Evolutionary conservation across 305 asterid species (phyloP).

Genomic region (Vinca major): DNA sequence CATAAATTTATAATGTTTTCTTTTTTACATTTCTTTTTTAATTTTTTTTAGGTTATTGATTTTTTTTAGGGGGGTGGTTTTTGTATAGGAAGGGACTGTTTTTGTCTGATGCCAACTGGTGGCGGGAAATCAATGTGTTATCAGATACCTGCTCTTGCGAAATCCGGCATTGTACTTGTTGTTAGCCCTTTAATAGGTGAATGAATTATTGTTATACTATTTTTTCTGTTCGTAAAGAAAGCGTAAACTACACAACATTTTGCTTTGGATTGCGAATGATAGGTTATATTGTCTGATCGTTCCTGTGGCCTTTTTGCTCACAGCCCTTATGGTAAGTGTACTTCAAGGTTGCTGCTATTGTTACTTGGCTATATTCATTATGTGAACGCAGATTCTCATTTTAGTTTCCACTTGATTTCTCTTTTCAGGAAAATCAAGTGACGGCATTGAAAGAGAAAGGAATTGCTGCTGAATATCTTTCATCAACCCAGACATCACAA

Average conservation of each 20-base stretch:
- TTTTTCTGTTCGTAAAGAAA: constrained; percentile 17
- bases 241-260: constrained; percentile 43
- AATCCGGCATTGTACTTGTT: constrained; percentile 85
- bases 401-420: constrained; percentile 7
- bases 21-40: neutral
- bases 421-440: constrained; percentile 82
- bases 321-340: constrained; percentile 83
- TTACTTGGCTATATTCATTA: constrained; percentile 1
- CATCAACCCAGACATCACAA: constrained; percentile 67
- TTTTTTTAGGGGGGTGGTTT: constrained; percentile 5
- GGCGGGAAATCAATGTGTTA: constrained; percentile 96
- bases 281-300: constrained; percentile 33
- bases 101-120: constrained; percentile 97
- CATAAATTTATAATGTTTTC: neutral
- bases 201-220: constrained; percentile 18
- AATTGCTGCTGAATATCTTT: constrained; percentile 85
- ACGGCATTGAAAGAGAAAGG: constrained; percentile 67
- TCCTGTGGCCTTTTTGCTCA: constrained; percentile 18
- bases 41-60: neutral
- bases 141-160: constrained; percentile 88
- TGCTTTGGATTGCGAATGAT: constrained; percentile 31
- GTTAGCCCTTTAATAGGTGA: constrained; percentile 96
- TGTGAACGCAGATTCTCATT: constrained; percentile 6
- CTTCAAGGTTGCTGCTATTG: constrained; percentile 6
- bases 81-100: constrained; percentile 77